Base-by-base conservation (phyloP, 768 basidiomycete species). In the Imleria badia region DNA sequence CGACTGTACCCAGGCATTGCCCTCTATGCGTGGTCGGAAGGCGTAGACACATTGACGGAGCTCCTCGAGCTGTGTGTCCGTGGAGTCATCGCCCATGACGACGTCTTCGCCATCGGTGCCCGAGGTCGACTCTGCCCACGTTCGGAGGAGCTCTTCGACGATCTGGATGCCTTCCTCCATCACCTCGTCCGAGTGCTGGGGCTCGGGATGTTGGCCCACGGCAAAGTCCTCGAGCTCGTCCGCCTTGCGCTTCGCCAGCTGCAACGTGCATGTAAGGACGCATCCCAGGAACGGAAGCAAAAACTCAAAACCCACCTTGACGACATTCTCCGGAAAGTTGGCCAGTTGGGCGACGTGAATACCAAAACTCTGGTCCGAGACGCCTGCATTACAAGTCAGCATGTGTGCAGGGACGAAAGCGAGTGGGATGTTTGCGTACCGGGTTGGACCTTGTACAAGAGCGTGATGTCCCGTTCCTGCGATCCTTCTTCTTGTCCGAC, bases 281-380 rank as follows among this genome's bases (percentile, higher is more conserved):
- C 23, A 8, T 46, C 17, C 30, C 15, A 34, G 19, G 15, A 33
- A 20, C 12, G 1, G 0, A 31, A 30, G 22, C 5, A 2, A 15
- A 34, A 33, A 34, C 2, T 5, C 8, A 33, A n/a, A 3, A 58
- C 77, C 53, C 45, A 91, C 89, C 78, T 89, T 91, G 55, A 98
- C 82, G 12, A 98, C 95, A 59, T 85, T 89, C 56, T 95, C 91
- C 0, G 97, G 97, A 72, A 99, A 99, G 71, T 98, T 95, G 5
- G 96, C 96, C n/a, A 98, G 77, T 67, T 94, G 82, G 0, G 97
- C 97, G 15, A 99, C 97, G 62, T 98, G 94, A 29, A 99, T 98
- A 72, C 96, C 97, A 65, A 98, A 98, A 67, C 93, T 96, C 72
- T 98, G 96, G 67, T 98, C 96, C 42, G 91, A 94, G 20, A 97